phyloP scores from a whole-genome alignment of 345 rosid genomes.

The Pugionium cornutum region DNA sequence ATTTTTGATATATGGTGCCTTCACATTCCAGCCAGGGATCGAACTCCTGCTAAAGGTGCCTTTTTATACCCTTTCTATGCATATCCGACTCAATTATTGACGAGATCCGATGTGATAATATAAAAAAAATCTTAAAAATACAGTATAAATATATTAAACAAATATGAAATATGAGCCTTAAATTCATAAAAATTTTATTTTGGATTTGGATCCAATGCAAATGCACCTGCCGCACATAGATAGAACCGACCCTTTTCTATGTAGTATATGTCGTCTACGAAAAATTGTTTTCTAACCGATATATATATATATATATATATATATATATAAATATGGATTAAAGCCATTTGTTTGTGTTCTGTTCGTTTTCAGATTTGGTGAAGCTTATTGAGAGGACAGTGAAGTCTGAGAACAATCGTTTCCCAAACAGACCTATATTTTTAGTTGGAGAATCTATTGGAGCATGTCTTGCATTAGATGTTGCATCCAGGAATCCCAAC shows the following conservation, averaged over 20 bases:
- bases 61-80: background rate
- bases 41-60: conserved; percentile 56
- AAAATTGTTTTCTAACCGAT: background rate
- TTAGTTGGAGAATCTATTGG: conserved; percentile 64
- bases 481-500: conserved; percentile 57
- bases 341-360: conserved; percentile 9
- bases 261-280: background rate
- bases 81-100: too few species aligned
- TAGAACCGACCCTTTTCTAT: too few species aligned
- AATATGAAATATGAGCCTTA: too few species aligned
- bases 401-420: conserved; percentile 41
- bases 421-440: conserved; percentile 60
- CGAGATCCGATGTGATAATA: too few species aligned
- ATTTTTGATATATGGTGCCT: conserved; percentile 69
- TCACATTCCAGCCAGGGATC: conserved; percentile 63
- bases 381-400: conserved; percentile 53
- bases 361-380: conserved; percentile 47
- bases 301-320: conserved; percentile 13
- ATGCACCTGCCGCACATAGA: too few species aligned
- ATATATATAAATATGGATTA: conserved; percentile 1
- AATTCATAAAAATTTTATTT: too few species aligned
- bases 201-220: too few species aligned
- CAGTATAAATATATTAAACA: background rate
- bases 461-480: conserved; percentile 60
- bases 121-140: too few species aligned